Percentiles rank a stretch among this genome's conserved stretches.
phyloP scores from a whole-genome alignment of 495 filamentous ascomycete genomes.

The Penicillium fimorum region DNA sequence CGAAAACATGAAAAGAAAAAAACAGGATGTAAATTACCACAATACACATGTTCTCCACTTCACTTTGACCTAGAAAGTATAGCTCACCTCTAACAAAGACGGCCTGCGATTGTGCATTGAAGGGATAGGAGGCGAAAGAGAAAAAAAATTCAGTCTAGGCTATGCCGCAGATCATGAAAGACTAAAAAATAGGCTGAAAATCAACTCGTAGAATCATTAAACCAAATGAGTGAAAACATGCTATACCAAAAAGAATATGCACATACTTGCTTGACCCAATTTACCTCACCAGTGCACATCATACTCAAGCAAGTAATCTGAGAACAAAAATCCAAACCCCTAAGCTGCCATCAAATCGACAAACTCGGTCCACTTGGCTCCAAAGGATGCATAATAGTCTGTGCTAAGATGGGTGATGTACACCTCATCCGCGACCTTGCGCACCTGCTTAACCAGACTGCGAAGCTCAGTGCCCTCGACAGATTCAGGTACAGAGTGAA shows the following conservation, averaged over 20 bases:
- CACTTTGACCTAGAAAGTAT: slow-evolving; percentile 2
- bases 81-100: not conserved
- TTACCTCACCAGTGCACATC: not conserved
- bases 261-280: slow-evolving; percentile 1
- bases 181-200: not conserved
- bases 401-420: slow-evolving; percentile 45
- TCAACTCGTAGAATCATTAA: not conserved
- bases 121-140: not conserved
- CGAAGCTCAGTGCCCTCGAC: slow-evolving; percentile 33
- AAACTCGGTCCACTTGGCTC: slow-evolving; percentile 42
- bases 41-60: slow-evolving; percentile 6
- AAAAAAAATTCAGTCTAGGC: not conserved
- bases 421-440: slow-evolving; percentile 39
- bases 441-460: slow-evolving; percentile 36
- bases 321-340: slow-evolving; percentile 3
- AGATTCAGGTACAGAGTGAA: slow-evolving; percentile 43
- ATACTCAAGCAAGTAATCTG: not conserved
- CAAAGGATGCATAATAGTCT: slow-evolving; percentile 49
- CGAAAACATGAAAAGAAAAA: not conserved
- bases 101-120: not conserved
- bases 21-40: slow-evolving; percentile 16
- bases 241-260: not conserved
- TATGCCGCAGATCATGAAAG: not conserved
- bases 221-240: not conserved
- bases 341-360: slow-evolving; percentile 39